Base-by-base conservation (phyloP, 805 yeast genomes). In the Kodamaea hsintzibuensis region DNA sequence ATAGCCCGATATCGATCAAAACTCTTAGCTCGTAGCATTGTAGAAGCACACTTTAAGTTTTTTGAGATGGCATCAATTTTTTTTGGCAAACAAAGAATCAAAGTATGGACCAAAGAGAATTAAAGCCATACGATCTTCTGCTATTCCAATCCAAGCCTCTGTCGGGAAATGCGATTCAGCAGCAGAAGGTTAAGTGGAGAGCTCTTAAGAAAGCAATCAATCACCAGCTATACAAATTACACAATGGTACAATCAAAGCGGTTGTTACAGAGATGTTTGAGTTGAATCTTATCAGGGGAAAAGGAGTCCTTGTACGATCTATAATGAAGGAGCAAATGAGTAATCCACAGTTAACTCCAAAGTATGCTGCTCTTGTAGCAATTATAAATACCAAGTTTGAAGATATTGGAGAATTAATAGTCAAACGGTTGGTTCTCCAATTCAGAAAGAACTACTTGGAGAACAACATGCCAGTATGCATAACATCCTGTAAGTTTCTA, bases 371-470 rank as follows among this genome's bases (percentile, higher is more conserved):
- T 0, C 61, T 91, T 37, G 76, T 81, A 0, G 77, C 86, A 1
- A 77, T 86, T 0, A 50, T 91, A 9, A 87, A 88, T 66, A 79
- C 88, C 4, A 82, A 86, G 58, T 65, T 89, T 2, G 95, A 96
- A 0, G 80, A 80, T 37, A 69, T 89, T 14, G 96, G 96, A 1
- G 79, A 79, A 53, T 65, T 86, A 3, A 57, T 88, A 33, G 65
- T 78, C 0, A 62, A 76, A 7, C 73, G 95, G 55, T 67, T 86
- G 25, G 71, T 87, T 1, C 60, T 84, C 2, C 84, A 78, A 53
- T 89, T 89, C 68, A 78, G 85, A 45, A 75, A 77, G 57, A 78
- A 79, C 0, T 85, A 74, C 66, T 72, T 74, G 59, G 63, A 73
- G 18, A 77, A 80, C 54, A 79, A 84, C 60, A 78, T 77, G 54